Evolutionary conservation across 2,329 filamentous ascomycete species (phyloP).

Genomic region (Aspergillus unguis): DNA sequence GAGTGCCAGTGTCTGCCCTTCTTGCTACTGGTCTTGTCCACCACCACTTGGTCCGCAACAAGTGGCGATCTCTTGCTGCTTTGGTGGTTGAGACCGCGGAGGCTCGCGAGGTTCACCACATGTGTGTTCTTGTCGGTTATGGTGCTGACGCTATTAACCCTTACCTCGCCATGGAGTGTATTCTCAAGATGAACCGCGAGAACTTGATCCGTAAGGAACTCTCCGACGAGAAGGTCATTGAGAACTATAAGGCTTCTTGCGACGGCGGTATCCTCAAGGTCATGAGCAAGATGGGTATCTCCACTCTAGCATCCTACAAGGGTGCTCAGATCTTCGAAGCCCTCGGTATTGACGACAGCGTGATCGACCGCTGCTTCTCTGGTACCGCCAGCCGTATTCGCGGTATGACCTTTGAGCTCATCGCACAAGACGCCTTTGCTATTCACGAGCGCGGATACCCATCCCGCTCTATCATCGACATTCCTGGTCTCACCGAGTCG

Average conservation of each 20-base stretch:
- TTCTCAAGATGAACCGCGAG: slow-evolving; percentile 93
- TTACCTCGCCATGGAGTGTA: slow-evolving; percentile 93
- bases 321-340: slow-evolving; percentile 97
- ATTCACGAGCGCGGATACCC: slow-evolving; percentile 94
- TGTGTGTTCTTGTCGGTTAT: slow-evolving; percentile 96
- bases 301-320: slow-evolving; percentile 93
- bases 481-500: slow-evolving; percentile 82
- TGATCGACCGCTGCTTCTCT: slow-evolving; percentile 91
- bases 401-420: slow-evolving; percentile 88
- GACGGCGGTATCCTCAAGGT: slow-evolving; percentile 97
- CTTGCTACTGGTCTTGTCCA: slow-evolving; percentile 91
- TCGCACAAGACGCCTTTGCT: slow-evolving; percentile 90
- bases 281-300: slow-evolving; percentile 99
- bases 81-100: slow-evolving; percentile 89
- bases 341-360: slow-evolving; percentile 84
- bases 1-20: slow-evolving; percentile 80
- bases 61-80: slow-evolving; percentile 86
- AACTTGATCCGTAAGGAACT: slow-evolving; percentile 89
- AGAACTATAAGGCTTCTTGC: slow-evolving; percentile 95
- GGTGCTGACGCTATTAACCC: slow-evolving; percentile 93
- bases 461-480: slow-evolving; percentile 68
- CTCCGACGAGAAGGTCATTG: slow-evolving; percentile 74
- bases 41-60: slow-evolving; percentile 91
- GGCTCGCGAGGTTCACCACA: slow-evolving; percentile 95
- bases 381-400: slow-evolving; percentile 92